Evolutionary conservation across 208 protist species (phyloP).

Genomic region (Wallacemonas rigidus): DNA sequence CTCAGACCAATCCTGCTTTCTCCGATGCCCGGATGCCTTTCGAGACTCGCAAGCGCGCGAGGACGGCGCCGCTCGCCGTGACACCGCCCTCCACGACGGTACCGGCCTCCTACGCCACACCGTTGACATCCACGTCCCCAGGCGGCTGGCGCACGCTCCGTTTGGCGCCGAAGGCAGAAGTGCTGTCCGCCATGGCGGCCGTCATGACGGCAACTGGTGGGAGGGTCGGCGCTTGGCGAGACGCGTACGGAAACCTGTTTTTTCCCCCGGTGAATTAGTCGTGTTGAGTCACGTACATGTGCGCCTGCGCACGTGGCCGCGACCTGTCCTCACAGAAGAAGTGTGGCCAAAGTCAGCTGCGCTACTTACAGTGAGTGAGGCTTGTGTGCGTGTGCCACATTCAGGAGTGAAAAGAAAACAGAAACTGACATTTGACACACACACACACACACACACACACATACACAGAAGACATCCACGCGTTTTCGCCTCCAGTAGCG

Average conservation of each 20-base stretch:
- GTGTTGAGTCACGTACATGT: constrained; percentile 2
- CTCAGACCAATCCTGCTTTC: too few relatives aligned
- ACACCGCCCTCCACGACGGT: not conserved
- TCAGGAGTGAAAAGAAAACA: too few relatives aligned
- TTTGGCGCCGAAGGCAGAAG: constrained; percentile 31
- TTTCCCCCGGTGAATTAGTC: constrained; percentile 17
- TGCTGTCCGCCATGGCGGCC: constrained; percentile 33
- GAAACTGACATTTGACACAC: too few relatives aligned
- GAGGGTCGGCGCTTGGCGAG: constrained; percentile 34
- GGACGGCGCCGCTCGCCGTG: not conserved
- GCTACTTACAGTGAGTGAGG: too few relatives aligned
- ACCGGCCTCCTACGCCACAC: not conserved
- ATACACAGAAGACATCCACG: too few relatives aligned
- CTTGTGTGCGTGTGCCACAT: too few relatives aligned
- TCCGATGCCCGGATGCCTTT: too few relatives aligned
- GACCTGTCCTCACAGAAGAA: not conserved
- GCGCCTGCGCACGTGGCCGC: not conserved
- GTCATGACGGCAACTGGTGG: constrained; percentile 30
- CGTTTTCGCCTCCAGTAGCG: too few relatives aligned
- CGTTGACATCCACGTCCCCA: not conserved
- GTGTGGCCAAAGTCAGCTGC: too few relatives aligned
- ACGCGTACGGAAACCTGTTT: constrained; percentile 49
- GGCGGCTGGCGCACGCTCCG: constrained; percentile 10
- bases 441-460: too few relatives aligned
- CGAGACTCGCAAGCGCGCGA: not conserved